Evolutionary conservation across 2,329 filamentous ascomycete species (phyloP).

Genomic region (Beauveria brongniartii): DNA sequence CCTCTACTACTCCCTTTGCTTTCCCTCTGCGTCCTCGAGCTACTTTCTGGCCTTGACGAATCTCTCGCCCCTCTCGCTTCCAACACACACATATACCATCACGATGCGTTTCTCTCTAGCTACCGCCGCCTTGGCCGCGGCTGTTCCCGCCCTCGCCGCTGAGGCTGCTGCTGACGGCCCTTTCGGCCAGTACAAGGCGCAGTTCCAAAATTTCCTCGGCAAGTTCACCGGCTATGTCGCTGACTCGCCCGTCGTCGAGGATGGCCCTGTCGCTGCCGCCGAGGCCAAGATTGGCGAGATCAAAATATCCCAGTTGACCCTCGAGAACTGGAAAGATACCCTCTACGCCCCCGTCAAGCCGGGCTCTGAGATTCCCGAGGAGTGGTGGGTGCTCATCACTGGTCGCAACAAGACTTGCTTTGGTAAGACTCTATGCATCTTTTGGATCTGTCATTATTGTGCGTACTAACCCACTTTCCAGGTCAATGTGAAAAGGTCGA

Average conservation of each 20-base stretch:
- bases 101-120: constrained; percentile 50
- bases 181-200: constrained; percentile 51
- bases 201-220: constrained; percentile 56
- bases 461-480: constrained; percentile 19
- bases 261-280: constrained; percentile 33
- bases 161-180: constrained; percentile 40
- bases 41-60: neutral
- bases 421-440: constrained; percentile 31
- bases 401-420: constrained; percentile 74
- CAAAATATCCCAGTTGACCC: constrained; percentile 46
- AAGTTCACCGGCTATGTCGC: constrained; percentile 48
- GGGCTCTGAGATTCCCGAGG: constrained; percentile 54
- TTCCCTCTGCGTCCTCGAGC: neutral
- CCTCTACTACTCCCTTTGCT: neutral
- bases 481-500: constrained; percentile 60
- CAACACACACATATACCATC: constrained; percentile 10
- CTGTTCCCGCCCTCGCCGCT: constrained; percentile 45
- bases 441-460: neutral
- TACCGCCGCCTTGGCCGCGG: constrained; percentile 38
- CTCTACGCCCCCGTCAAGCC: constrained; percentile 54
- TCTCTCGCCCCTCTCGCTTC: neutral
- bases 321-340: constrained; percentile 64
- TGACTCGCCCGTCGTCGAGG: constrained; percentile 30
- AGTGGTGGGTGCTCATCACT: constrained; percentile 69
- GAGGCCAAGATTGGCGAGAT: constrained; percentile 32